Conservation (phyloP, 257 asterid species). For the Solanum bulbocastanum region DNA sequence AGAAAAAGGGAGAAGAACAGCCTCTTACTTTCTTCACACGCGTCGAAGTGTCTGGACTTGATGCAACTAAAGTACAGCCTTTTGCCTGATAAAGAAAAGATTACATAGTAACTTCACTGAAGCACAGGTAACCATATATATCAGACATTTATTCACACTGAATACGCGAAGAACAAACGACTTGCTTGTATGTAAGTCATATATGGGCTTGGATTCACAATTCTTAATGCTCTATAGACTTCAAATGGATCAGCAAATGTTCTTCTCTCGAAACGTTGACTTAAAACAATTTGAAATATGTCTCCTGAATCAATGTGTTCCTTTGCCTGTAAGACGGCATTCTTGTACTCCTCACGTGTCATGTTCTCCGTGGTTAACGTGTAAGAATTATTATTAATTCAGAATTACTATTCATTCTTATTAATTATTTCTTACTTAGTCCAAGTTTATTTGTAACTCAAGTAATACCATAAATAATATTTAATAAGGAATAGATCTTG, state of each 20-base stretch:
- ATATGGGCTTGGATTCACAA: slow-evolving; percentile 88
- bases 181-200: slow-evolving; percentile 93
- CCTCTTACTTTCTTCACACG: slow-evolving; percentile 57
- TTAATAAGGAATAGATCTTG: too few relatives aligned
- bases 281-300: slow-evolving; percentile 72
- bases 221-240: slow-evolving; percentile 82
- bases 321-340: slow-evolving; percentile 67
- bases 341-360: slow-evolving; percentile 68
- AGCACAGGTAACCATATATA: neutral
- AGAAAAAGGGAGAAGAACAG: neutral
- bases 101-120: neutral
- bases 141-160: neutral
- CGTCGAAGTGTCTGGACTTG: slow-evolving; percentile 85
- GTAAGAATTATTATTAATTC: too few relatives aligned
- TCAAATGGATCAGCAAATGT: slow-evolving; percentile 93
- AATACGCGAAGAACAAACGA: slow-evolving; percentile 11
- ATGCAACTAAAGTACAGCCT: slow-evolving; percentile 82
- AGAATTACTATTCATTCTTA: too few relatives aligned
- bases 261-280: slow-evolving; percentile 82
- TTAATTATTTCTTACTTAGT: too few relatives aligned
- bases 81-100: slow-evolving; percentile 41
- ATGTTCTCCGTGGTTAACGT: slow-evolving; percentile 38
- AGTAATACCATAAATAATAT: too few relatives aligned
- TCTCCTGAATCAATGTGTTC: slow-evolving; percentile 83
- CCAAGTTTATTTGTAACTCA: too few relatives aligned